Percentiles rank a stretch among this genome's conserved stretches.
Evolutionary conservation across 1,284 basidiomycete genomes (phyloP).

Genomic region (Xerocomus amazonicus): DNA sequence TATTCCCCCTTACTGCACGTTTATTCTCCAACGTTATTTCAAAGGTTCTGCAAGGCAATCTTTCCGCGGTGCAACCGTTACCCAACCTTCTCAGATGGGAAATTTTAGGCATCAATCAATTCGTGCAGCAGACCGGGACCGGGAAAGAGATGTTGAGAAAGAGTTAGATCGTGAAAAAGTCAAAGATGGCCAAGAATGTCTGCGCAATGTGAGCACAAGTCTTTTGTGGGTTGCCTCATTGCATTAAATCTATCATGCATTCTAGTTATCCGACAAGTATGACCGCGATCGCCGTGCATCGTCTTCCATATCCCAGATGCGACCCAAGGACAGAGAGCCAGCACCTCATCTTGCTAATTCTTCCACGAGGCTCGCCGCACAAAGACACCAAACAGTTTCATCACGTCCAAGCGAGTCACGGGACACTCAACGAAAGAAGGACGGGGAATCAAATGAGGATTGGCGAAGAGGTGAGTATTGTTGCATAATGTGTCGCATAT

Average conservation of each 20-base stretch:
- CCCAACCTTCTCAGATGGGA: slow-evolving; percentile 84
- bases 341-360: slow-evolving; percentile 56
- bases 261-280: slow-evolving; percentile 77
- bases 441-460: slow-evolving; percentile 70
- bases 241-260: slow-evolving; percentile 8
- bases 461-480: slow-evolving; percentile 67
- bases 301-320: slow-evolving; percentile 41
- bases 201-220: slow-evolving; percentile 58
- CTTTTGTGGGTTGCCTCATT: slow-evolving; percentile 5
- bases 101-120: slow-evolving; percentile 83
- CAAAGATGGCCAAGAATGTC: slow-evolving; percentile 70
- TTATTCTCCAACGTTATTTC: slow-evolving; percentile 13
- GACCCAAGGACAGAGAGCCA: slow-evolving; percentile 66
- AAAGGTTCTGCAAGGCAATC: slow-evolving; percentile 58
- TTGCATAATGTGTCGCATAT: slow-evolving; percentile 2
- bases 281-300: slow-evolving; percentile 73
- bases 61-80: slow-evolving; percentile 61
- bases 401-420: slow-evolving; percentile 53
- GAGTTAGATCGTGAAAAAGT: slow-evolving; percentile 68
- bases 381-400: slow-evolving; percentile 38
- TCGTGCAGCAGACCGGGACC: slow-evolving; percentile 63
- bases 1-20: slow-evolving; percentile 12
- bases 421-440: slow-evolving; percentile 62
- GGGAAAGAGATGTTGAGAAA: slow-evolving; percentile 56
- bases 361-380: slow-evolving; percentile 40